phyloP scores from a whole-genome alignment of 2,329 filamentous ascomycete species.

The Neospermospora avenae region DNA sequence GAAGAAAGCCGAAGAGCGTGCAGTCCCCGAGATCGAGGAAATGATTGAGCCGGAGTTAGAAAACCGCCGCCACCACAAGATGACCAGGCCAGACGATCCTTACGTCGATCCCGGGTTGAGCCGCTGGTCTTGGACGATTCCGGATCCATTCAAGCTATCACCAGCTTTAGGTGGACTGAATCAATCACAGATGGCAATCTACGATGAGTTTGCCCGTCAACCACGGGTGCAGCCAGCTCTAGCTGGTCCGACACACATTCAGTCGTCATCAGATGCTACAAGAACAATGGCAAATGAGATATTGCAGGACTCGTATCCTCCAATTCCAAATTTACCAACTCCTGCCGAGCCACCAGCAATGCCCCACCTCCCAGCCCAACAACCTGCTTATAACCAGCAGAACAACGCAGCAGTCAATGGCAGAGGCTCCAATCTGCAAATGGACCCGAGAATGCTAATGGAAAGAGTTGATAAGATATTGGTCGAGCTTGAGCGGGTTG shows the following conservation, averaged over 20 bases:
- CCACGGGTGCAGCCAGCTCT: slow-evolving; percentile 60
- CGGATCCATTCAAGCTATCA: slow-evolving; percentile 85
- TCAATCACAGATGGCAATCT: slow-evolving; percentile 88
- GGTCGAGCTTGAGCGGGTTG: slow-evolving; percentile 53
- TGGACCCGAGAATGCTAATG: slow-evolving; percentile 51
- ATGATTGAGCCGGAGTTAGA: slow-evolving; percentile 82
- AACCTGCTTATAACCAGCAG: slow-evolving; percentile 54
- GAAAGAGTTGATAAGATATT: slow-evolving; percentile 58
- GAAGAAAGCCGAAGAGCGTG: slow-evolving; percentile 90
- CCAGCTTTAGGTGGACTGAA: slow-evolving; percentile 72
- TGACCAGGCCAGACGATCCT: slow-evolving; percentile 73
- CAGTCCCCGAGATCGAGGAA: slow-evolving; percentile 90
- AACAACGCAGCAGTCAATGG: slow-evolving; percentile 49
- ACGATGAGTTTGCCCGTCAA: slow-evolving; percentile 91
- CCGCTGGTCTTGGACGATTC: slow-evolving; percentile 90
- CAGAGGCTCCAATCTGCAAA: slow-evolving; percentile 41
- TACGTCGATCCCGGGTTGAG: slow-evolving; percentile 81
- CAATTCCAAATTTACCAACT: slow-evolving; percentile 55
- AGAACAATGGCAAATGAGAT: slow-evolving; percentile 61
- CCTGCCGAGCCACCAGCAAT: slow-evolving; percentile 57
- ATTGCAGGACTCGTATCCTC: slow-evolving; percentile 58
- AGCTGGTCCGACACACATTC: slow-evolving; percentile 52
- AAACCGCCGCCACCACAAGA: slow-evolving; percentile 70
- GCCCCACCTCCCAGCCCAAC: slow-evolving; percentile 46
- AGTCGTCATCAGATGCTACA: slow-evolving; percentile 58